Evolutionary conservation across 2,329 filamentous ascomycete genomes (phyloP).

Genomic region (Sarocladiaceae sp.): DNA sequence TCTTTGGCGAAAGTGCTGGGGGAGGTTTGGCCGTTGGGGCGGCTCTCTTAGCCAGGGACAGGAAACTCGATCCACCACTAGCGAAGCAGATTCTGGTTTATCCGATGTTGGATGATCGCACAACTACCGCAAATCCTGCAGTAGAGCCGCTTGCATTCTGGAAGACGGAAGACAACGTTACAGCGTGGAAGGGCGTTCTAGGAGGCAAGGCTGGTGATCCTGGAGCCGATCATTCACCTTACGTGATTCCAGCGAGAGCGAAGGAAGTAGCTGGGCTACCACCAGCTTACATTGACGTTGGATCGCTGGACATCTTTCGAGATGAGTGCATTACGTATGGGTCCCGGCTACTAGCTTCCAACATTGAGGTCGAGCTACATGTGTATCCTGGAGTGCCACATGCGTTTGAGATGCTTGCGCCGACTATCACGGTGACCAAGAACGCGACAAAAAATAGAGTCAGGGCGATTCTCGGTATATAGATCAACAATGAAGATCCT

Average conservation of each 20-base stretch:
- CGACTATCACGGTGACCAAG: not conserved
- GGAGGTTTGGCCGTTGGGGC: slow-evolving; percentile 17
- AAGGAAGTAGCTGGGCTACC: slow-evolving; percentile 25
- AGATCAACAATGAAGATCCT: too few relatives aligned
- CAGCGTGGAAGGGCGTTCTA: slow-evolving; percentile 18
- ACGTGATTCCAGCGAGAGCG: slow-evolving; percentile 20
- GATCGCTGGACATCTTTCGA: slow-evolving; percentile 32
- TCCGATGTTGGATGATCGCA: slow-evolving; percentile 29
- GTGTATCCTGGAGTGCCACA: slow-evolving; percentile 36
- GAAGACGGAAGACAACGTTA: slow-evolving; percentile 15
- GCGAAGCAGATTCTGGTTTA: slow-evolving; percentile 28
- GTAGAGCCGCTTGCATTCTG: slow-evolving; percentile 14
- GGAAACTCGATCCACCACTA: slow-evolving; percentile 19
- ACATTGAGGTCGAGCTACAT: slow-evolving; percentile 34
- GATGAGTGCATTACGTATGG: slow-evolving; percentile 29
- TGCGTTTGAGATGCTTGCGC: slow-evolving; percentile 22
- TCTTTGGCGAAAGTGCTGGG: slow-evolving; percentile 20
- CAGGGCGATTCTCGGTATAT: too few relatives aligned
- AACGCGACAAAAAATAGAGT: slow-evolving; percentile 9
- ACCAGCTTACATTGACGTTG: slow-evolving; percentile 33
- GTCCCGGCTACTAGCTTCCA: slow-evolving; percentile 21
- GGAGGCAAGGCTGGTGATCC: slow-evolving; percentile 2
- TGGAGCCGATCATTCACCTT: slow-evolving; percentile 13
- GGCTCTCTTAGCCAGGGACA: slow-evolving; percentile 36
- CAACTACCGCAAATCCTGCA: not conserved